Percentiles rank a stretch among this genome's conserved stretches.
Conservation (phyloP, 169 alveolate genomes). For the Cystoisospora suis region DNA sequence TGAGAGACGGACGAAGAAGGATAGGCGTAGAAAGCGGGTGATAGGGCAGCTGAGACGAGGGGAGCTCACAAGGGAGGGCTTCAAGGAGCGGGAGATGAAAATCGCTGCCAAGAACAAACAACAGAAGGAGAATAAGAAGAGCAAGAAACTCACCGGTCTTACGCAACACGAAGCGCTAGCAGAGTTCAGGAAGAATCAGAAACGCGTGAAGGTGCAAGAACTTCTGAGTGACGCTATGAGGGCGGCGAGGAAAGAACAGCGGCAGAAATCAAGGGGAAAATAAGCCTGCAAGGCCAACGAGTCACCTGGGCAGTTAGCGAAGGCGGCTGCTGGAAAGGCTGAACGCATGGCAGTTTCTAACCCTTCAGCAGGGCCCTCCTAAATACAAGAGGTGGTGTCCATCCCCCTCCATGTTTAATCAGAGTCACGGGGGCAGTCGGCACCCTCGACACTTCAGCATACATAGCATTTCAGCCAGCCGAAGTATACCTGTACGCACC, state of each 20-base stretch:
- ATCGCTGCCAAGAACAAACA: constrained; percentile 37
- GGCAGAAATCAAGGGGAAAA: background rate
- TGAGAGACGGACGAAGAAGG: constrained; percentile 36
- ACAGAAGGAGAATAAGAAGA: constrained; percentile 12
- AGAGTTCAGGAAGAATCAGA: constrained; percentile 43
- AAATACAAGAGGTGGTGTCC: no score
- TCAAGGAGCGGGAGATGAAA: constrained; percentile 38
- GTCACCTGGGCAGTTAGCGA: no score
- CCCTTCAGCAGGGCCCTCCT: no score
- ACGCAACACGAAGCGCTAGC: constrained; percentile 49
- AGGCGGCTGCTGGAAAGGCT: no score
- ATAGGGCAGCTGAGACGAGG: constrained; percentile 30
- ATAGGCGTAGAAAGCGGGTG: constrained; percentile 30
- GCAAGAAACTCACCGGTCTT: constrained; percentile 35
- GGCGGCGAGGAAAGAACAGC: background rate
- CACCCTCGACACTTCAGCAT: no score
- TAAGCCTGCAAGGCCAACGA: no score
- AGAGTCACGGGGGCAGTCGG: no score
- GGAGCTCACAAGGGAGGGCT: constrained; percentile 40
- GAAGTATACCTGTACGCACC: no score
- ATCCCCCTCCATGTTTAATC: no score
- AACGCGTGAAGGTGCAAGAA: constrained; percentile 27
- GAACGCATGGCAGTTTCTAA: no score
- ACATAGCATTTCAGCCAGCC: no score
- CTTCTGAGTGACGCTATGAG: constrained; percentile 49